Evolutionary conservation across 2,329 filamentous ascomycete species (phyloP).

Genomic region (Colletotrichum sp.): DNA sequence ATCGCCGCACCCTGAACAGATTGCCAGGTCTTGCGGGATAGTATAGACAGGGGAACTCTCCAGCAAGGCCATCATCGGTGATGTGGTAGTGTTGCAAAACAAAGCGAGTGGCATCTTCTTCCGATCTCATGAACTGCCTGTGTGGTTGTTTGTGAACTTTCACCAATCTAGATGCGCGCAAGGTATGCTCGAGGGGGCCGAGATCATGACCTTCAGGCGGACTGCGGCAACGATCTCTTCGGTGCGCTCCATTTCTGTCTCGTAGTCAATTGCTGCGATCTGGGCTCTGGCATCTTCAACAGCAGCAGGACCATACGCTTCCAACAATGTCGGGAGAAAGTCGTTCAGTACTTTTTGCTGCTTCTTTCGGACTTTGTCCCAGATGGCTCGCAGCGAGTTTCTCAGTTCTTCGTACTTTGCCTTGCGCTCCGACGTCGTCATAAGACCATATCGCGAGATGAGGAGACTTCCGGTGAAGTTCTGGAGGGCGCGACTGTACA

Average conservation of each 20-base stretch:
- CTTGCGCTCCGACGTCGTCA: neutral
- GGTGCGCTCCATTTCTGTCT: neutral
- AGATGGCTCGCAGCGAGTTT: neutral
- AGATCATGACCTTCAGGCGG: neutral
- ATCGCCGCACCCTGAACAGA: neutral
- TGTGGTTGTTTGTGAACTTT: neutral
- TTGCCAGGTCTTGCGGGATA: neutral
- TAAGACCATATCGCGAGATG: neutral
- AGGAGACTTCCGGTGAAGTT: neutral
- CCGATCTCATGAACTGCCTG: neutral
- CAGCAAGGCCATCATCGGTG: neutral
- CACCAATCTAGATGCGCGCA: neutral
- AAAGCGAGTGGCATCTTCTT: neutral
- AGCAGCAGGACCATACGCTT: neutral
- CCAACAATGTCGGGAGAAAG: neutral
- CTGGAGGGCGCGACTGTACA: neutral
- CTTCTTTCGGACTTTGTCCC: neutral
- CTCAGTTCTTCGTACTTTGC: neutral
- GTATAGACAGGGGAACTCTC: neutral
- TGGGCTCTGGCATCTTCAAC: neutral
- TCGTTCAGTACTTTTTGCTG: neutral
- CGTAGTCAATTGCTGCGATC: neutral
- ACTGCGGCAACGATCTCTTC: neutral
- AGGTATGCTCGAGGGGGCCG: neutral
- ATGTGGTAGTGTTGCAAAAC: neutral